A percentile compares a stretch with the other conserved stretches of the same genome.
phyloP scores from a whole-genome alignment of 345 rosid species.

The Camelina hispida region DNA sequence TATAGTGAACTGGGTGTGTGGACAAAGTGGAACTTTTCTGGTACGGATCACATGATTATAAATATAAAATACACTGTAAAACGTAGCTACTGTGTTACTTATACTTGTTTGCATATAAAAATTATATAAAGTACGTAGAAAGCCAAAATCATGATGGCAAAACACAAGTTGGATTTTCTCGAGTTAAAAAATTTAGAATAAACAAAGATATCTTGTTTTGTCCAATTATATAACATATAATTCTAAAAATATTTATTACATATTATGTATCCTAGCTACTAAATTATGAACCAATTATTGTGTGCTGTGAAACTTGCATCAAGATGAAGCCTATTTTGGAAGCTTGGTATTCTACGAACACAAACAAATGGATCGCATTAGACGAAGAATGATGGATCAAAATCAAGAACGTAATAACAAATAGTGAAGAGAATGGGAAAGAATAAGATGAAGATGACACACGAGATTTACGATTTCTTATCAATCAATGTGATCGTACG shows the following conservation, averaged over 20 bases:
- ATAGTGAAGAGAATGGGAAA: no score
- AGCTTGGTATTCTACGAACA: not conserved
- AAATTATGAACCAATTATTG: no score
- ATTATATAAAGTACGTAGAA: not conserved
- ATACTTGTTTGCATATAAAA: not conserved
- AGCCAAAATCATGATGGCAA: not conserved
- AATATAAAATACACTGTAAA: not conserved
- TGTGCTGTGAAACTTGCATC: not conserved
- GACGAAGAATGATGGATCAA: not conserved
- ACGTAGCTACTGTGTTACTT: not conserved
- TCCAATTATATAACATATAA: not conserved
- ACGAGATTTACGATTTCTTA: no score
- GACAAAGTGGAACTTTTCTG: slow-evolving; percentile 31
- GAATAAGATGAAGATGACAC: no score
- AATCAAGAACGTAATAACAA: no score
- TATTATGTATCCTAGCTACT: no score
- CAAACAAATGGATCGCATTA: not conserved
- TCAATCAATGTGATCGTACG: no score
- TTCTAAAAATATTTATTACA: no score
- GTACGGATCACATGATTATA: slow-evolving; percentile 22
- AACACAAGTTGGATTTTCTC: not conserved
- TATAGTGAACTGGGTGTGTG: not conserved
- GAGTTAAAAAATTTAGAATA: not conserved
- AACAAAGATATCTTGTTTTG: not conserved
- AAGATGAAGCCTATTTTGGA: not conserved